Percentiles rank a stretch among this genome's conserved stretches.
Conservation (phyloP, 1,139 yeast genomes). For the Diutina rugosa region DNA sequence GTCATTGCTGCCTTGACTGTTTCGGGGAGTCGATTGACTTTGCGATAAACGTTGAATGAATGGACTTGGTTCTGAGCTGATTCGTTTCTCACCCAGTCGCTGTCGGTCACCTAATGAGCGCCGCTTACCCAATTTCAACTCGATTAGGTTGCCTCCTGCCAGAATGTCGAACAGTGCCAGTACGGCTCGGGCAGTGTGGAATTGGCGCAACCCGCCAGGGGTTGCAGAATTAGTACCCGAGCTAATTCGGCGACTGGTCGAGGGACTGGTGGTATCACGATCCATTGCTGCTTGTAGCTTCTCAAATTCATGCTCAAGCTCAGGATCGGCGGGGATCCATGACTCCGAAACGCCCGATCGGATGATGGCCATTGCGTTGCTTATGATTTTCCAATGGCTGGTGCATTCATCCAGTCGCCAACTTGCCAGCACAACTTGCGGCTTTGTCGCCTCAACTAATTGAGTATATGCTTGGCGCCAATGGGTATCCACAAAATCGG, state of each 20-base stretch:
- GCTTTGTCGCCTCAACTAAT: not conserved
- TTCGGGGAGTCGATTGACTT: not conserved
- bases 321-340: not conserved
- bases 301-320: not conserved
- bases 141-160: not conserved
- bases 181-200: not conserved
- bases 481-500: not conserved
- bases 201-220: constrained; percentile 2
- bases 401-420: not conserved
- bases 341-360: not conserved
- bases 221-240: not conserved
- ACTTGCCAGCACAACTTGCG: not conserved
- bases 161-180: not conserved
- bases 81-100: not conserved
- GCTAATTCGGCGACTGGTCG: not conserved
- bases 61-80: not conserved
- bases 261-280: not conserved
- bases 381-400: not conserved
- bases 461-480: not conserved
- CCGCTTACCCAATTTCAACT: not conserved
- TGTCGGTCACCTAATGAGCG: not conserved
- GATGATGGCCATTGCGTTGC: not conserved
- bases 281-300: not conserved
- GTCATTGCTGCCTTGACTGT: not conserved
- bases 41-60: not conserved